phyloP scores from a whole-genome alignment of 164 flowering plant genomes.

The Taxillus chinensis region DNA sequence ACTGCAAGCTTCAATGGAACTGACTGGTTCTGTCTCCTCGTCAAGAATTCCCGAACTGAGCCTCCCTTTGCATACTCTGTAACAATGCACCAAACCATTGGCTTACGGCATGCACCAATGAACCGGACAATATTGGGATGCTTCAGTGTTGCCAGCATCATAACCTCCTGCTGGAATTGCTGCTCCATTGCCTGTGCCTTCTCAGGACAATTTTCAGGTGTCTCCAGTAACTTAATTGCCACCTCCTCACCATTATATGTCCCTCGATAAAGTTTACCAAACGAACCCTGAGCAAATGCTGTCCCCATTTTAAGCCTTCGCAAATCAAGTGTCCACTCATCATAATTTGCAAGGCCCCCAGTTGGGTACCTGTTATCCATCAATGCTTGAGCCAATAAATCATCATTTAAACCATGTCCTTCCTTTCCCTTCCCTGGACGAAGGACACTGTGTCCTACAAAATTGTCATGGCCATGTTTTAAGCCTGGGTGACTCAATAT shows the following conservation, averaged over 20 bases:
- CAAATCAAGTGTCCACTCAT: conserved; percentile 71
- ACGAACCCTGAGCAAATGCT: conserved; percentile 69
- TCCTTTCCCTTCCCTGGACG: conserved; percentile 6
- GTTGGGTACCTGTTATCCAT: conserved; percentile 52
- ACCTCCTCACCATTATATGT: conserved; percentile 68
- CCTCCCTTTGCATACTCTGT: conserved; percentile 77
- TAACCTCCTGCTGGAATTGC: conserved; percentile 69
- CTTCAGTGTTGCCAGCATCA: conserved; percentile 63
- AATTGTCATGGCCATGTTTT: neutral
- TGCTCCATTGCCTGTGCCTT: conserved; percentile 57
- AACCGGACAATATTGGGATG: conserved; percentile 60
- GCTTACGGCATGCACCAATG: conserved; percentile 60
- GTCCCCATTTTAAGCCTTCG: conserved; percentile 54
- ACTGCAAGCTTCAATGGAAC: conserved; percentile 56
- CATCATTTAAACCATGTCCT: conserved; percentile 1
- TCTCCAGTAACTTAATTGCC: conserved; percentile 62
- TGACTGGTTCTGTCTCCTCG: conserved; percentile 40
- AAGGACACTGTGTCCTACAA: conserved; percentile 3
- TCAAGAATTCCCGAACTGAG: conserved; percentile 55
- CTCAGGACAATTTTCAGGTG: conserved; percentile 50
- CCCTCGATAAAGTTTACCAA: conserved; percentile 61
- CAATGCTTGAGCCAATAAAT: conserved; percentile 39
- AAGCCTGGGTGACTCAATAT: conserved; percentile 1
- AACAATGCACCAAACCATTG: conserved; percentile 74
- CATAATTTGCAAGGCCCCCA: conserved; percentile 48